These are phyloP conservation scores for Tephrocybe sp. DNA, from an alignment of 768 basidiomycete genomes.

Conservation along the genomic window DNA sequence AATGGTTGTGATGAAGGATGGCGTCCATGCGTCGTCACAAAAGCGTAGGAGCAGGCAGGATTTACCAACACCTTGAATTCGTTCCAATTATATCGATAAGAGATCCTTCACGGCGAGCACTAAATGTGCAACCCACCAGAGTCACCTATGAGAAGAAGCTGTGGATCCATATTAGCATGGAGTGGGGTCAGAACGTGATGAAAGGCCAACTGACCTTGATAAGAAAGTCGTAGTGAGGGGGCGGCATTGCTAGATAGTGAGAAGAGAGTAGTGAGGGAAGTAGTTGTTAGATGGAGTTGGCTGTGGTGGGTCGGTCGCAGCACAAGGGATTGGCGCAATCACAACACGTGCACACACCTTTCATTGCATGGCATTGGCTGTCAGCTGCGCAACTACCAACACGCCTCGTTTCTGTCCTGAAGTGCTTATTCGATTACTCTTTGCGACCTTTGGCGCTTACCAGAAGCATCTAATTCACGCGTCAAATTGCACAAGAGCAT, in stretches of 20 bases:
- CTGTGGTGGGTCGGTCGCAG: too few relatives aligned
- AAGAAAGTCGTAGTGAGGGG: constrained; percentile 95
- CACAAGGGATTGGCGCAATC: too few relatives aligned
- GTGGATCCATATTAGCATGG: background rate
- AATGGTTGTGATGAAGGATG: constrained; percentile 98
- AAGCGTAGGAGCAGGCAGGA: constrained; percentile 94
- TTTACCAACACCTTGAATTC: constrained; percentile 81
- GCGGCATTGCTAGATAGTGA: too few relatives aligned
- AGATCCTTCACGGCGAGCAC: background rate
- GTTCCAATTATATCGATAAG: background rate
- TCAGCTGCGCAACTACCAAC: too few relatives aligned
- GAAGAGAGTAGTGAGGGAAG: too few relatives aligned
- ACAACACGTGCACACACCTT: too few relatives aligned
- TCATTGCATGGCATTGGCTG: too few relatives aligned
- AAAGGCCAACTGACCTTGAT: constrained; percentile 76
- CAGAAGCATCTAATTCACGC: too few relatives aligned
- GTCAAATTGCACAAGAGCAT: too few relatives aligned
- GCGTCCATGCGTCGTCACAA: constrained; percentile 99
- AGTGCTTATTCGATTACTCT: background rate
- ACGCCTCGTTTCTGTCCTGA: constrained; percentile 7
- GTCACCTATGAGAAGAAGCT: constrained; percentile 95
- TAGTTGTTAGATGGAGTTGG: too few relatives aligned
- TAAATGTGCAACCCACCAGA: constrained; percentile 56
- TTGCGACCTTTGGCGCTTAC: too few relatives aligned
- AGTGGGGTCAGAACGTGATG: background rate